Evolutionary conservation across 2,329 filamentous ascomycete genomes (phyloP), one percentile per base, ranked within the genome.

Genomic region (Scleromitrula shiraiana): DNA sequence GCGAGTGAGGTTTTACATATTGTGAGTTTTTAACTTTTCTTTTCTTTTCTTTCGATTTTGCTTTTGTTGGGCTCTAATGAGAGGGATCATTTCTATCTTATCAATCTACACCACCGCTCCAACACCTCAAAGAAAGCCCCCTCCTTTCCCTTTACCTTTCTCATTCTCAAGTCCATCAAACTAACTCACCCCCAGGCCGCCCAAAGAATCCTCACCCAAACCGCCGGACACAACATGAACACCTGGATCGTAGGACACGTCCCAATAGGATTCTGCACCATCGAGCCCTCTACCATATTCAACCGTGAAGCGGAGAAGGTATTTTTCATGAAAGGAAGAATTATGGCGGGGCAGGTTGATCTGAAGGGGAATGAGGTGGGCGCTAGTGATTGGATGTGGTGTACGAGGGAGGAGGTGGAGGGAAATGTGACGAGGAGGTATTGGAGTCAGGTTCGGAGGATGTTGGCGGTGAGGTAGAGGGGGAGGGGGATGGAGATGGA

Each of bases 301-400:
- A 61, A 66, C 50, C 58, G 65, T 56, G 67, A 75, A 49, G 88
- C 87, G 46, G 78, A 85, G 62, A 96, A 95, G 76, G 83, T 82
- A 2, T 98, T 98, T 69, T 96, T 95, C 76, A 80, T 97, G 74
- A 97, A 97, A 75, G 87, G 82, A 42, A 80, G 93, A 54, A 97
- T 98, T 66, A 88, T 97, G 85, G 88, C 90, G 27, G 93, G 93
- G n/a, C 93, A 97, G 70, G 88, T 85, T 24, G 78, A 95, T 66
- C 67, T 97, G 44, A 71, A 73, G 53, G 74, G 72, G 50, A 95
- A 93, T 69, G 70, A 72, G 52, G 76, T 85, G 49, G 85, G 83
- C 5, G 73, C 93, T 46, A 74, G 75, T 46, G 88, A 96, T 65
- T 98, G 93, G 71, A 82, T 86, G 70, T 98, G 93, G 93, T 68